Percentiles rank a stretch among this genome's conserved stretches.
phyloP scores from a whole-genome alignment of 192 early-diverging fungal species.

The Backusella tarrabulga region DNA sequence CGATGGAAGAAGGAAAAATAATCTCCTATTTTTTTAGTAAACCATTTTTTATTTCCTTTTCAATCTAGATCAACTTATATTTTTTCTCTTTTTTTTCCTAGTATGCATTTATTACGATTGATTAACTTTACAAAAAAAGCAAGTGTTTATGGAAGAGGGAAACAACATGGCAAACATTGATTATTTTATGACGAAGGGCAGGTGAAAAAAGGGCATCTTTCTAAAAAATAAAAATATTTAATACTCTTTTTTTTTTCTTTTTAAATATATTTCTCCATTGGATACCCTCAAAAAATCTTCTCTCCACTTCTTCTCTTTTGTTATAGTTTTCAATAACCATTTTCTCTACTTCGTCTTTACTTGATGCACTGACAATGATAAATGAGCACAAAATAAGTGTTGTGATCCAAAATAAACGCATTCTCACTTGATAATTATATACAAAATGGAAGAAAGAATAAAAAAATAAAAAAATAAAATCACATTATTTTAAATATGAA shows the following conservation, averaged over 20 bases:
- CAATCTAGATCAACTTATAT: neutral
- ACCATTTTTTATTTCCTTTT: neutral
- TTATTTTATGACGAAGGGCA: neutral
- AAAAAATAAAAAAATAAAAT: neutral
- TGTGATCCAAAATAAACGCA: neutral
- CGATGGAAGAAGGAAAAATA: neutral
- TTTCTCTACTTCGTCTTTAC: neutral
- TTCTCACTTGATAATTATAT: neutral
- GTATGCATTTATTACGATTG: neutral
- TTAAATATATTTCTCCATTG: neutral
- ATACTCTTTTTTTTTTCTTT: neutral
- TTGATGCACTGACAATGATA: neutral
- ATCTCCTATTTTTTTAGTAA: neutral
- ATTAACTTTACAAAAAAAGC: neutral
- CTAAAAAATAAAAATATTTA: neutral
- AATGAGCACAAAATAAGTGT: neutral
- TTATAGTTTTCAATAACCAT: neutral
- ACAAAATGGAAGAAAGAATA: neutral
- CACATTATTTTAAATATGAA: neutral
- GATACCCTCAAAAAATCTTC: neutral
- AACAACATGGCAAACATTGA: neutral
- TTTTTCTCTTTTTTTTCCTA: neutral
- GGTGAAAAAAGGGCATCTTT: neutral
- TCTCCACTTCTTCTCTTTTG: neutral
- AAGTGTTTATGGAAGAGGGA: neutral